Base-by-base conservation (phyloP, 306 rosid genomes). In the Alnus glutinosa region DNA sequence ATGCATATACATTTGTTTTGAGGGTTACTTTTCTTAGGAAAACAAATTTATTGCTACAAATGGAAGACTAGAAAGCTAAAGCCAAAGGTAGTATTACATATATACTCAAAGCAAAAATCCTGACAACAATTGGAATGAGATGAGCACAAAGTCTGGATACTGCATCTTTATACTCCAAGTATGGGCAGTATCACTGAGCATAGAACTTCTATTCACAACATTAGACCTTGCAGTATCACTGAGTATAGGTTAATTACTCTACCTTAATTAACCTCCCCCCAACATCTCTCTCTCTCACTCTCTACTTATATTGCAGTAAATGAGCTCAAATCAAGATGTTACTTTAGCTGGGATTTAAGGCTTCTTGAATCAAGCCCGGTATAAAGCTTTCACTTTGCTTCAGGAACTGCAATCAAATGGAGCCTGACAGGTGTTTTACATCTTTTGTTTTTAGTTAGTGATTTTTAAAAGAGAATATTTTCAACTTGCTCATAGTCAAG, bases 401-500 rank as follows among this genome's bases (percentile, higher is more conserved):
- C 71, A 37, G 30, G 5, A 37, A 6, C 15, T 12, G 52, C 72
- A 68, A 16, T 68, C 72, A 70, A 52, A 88, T 86, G 91, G 89
- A 83, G 69, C 80, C 80, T 77, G 89, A 86, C 77, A 88, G 91
- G 91, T 88, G 71, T 76, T 18, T 30, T 76, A 78, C 58, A 34
- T 64, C 63, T 48, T 63, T 58, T 59, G 63, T 67, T 83, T 52
- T 10, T 18, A 32, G 55, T 64, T 34, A 15, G 13, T 32, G 28
- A 46, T 55, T 37, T 32, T 62, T 71, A 1, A 57, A 51, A 30
- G 23, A 47, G 57, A 16, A 58, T 75, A 34, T 83, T 39, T 67
- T 67, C 32, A 42, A 37, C 50, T 67, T 9, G 32, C 39, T n/a
- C 34, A 42, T 4, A 0, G 52, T 68, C 51, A 9, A 68, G 16